Conservation (phyloP, 768 basidiomycete species). For the Amanita fuliginea region DNA sequence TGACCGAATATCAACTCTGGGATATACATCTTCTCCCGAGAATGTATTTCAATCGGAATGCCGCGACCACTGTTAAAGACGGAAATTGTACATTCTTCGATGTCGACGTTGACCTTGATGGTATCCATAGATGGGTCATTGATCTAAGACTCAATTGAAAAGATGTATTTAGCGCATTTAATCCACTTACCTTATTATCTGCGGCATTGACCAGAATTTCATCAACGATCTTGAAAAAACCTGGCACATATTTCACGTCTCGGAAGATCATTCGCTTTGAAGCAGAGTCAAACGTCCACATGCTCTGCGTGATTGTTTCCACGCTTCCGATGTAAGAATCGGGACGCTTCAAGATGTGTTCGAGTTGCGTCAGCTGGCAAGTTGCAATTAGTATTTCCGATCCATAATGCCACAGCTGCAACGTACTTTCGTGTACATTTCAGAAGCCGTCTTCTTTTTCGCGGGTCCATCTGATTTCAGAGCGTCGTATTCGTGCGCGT, state of each 20-base stretch:
- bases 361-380: conserved; percentile 78
- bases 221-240: conserved; percentile 99
- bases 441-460: conserved; percentile 84
- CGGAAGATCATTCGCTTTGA: conserved; percentile 75
- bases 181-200: conserved; percentile 79
- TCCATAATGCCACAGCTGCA: neutral
- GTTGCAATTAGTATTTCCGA: neutral
- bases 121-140: conserved; percentile 89
- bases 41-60: conserved; percentile 95
- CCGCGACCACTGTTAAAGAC: conserved; percentile 94
- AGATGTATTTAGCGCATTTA: neutral
- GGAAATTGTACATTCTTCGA: conserved; percentile 76
- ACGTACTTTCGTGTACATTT: conserved; percentile 81
- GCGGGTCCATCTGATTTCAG: conserved; percentile 16
- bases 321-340: conserved; percentile 97
- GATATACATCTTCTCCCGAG: conserved; percentile 87
- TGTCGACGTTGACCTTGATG: conserved; percentile 79
- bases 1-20: conserved; percentile 97
- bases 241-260: conserved; percentile 87
- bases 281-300: conserved; percentile 91
- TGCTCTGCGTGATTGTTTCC: conserved; percentile 71
- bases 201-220: conserved; percentile 99
- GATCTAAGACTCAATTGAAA: conserved; percentile 39
- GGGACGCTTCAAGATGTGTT: conserved; percentile 87
- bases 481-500: conserved; percentile 28